Evolutionary conservation across 306 rosid species (phyloP), one percentile per base, ranked within the genome.

Genomic region (Quercus ilex): DNA sequence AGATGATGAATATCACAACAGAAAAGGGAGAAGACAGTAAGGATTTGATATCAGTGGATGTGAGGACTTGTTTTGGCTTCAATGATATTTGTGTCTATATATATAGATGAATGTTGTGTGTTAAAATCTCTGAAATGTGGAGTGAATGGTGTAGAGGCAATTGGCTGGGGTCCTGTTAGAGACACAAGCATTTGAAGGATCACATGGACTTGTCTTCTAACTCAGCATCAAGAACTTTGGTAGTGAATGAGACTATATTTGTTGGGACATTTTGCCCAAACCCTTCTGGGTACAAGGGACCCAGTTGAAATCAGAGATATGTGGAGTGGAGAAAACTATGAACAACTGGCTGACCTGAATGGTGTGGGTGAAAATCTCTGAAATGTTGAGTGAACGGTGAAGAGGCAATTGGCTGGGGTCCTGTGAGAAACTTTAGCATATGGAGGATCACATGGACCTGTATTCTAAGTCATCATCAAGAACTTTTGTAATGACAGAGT

Each of bases 141-240:
- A 51, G 30, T 56, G 59, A 73, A 56, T 70, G 62, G 65, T 70
- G 62, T 55, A 49, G 56, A 65, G 75, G 85, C 59, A 78, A 67
- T 28, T 65, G 71, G 67, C 41, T 68, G 51, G 51, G 79, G 4
- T 28, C 78, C 62, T 33, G 65, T 58, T 58, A 75, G 52, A 46
- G 51, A 53, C 20, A 80, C 2, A 63, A 79, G 80, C 49, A 71
- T 77, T 57, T 30, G 55, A 75, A 43, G 62, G 19, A 74, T 35
- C 87, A 80, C 78, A 85, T 76, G 84, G 81, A 58, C 55, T n/a
- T 84, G 88, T 55, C 49, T 33, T 81, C 71, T 33, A 74, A 38
- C 20, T 68, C 18, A 63, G 53, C n/a, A 72, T 59, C 43, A 70
- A 75, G 73, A 69, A 20, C 72, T 78, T 80, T 6, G 76, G 74